Evolutionary conservation across 148 eudicot genomes (phyloP).

Genomic region (Arctostaphylos glauca): DNA sequence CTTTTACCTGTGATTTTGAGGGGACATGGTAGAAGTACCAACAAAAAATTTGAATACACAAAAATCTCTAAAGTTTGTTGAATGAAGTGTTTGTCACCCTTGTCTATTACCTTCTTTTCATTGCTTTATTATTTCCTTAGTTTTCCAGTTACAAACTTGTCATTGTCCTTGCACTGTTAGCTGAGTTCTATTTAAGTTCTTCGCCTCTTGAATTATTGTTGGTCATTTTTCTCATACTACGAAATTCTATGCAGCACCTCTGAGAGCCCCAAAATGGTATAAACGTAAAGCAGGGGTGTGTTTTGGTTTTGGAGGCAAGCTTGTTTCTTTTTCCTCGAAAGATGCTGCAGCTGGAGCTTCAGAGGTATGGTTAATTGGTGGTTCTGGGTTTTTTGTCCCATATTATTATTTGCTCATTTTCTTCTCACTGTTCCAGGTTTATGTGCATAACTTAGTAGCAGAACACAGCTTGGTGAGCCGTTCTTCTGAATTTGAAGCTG

Average conservation of each 20-base stretch:
- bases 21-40: neutral
- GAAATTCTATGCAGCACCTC: conserved; percentile 48
- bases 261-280: conserved; percentile 94
- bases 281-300: conserved; percentile 84
- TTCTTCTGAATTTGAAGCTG: conserved; percentile 91
- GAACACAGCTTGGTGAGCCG: conserved; percentile 75
- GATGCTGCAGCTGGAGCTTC: conserved; percentile 60
- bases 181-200: neutral
- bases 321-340: conserved; percentile 51
- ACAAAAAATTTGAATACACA: neutral
- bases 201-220: neutral
- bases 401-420: neutral
- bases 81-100: neutral
- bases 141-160: neutral
- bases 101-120: neutral
- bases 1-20: neutral
- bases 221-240: neutral
- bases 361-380: conserved; percentile 49
- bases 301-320: conserved; percentile 99
- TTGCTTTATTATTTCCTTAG: neutral
- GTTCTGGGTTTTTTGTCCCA: neutral
- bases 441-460: conserved; percentile 63
- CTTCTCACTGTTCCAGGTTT: conserved; percentile 52
- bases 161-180: neutral
- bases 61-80: neutral